Conservation (phyloP, 176 grass and related monocot species). For the Triticum timopheevii region DNA sequence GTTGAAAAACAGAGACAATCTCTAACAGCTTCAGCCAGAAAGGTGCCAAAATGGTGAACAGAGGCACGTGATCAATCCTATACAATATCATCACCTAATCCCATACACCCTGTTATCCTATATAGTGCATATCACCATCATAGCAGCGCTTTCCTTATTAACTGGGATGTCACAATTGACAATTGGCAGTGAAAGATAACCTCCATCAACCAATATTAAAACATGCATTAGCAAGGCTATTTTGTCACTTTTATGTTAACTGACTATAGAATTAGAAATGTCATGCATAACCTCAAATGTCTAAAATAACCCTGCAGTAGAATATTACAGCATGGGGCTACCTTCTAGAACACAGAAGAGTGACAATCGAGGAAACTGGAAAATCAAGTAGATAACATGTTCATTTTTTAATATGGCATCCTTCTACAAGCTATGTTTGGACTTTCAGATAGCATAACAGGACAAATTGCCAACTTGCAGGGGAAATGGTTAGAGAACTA, state of each 20-base stretch:
- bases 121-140: slow-evolving; percentile 11
- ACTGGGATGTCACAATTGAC: background rate
- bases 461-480: slow-evolving; percentile 15
- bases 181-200: background rate
- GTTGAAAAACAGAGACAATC: background rate
- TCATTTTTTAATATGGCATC: slow-evolving; percentile 13
- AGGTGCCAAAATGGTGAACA: slow-evolving; percentile 5
- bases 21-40: background rate
- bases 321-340: slow-evolving; percentile 16
- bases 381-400: slow-evolving; percentile 10
- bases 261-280: slow-evolving; percentile 10
- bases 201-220: background rate
- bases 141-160: background rate
- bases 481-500: slow-evolving; percentile 7
- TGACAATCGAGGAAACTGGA: background rate
- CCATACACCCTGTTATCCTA: background rate
- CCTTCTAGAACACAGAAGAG: slow-evolving; percentile 26
- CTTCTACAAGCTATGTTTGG: slow-evolving; percentile 13
- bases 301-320: slow-evolving; percentile 6
- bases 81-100: background rate
- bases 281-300: background rate
- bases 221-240: background rate
- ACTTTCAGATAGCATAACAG: slow-evolving; percentile 20
- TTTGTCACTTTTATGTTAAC: slow-evolving; percentile 14
- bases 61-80: background rate